phyloP scores from a whole-genome alignment of 2,329 filamentous ascomycete genomes.

The Rhynchosporium agropyri region DNA sequence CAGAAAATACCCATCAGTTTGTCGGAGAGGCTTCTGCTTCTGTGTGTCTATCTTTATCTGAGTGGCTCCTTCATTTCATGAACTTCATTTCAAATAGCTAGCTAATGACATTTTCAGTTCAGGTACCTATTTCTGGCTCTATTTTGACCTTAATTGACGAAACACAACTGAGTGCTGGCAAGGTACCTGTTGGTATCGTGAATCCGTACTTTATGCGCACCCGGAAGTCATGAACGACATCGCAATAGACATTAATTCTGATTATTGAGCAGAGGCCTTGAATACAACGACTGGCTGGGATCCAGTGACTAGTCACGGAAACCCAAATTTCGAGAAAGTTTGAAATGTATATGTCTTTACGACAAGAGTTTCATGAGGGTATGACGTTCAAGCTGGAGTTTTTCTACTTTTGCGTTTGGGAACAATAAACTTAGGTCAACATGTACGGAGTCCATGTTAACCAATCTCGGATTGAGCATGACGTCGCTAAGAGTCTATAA shows the following conservation, averaged over 20 bases:
- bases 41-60: slow-evolving; percentile 1
- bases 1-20: slow-evolving; percentile 16
- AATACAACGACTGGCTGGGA: slow-evolving; percentile 14
- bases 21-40: slow-evolving; percentile 4
- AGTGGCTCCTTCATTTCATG: neutral
- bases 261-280: slow-evolving; percentile 9
- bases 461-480: too few relatives aligned
- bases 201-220: slow-evolving; percentile 19
- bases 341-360: slow-evolving; percentile 15
- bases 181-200: slow-evolving; percentile 10
- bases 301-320: slow-evolving; percentile 13
- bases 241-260: slow-evolving; percentile 10
- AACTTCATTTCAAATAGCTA: neutral
- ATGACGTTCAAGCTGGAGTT: too few relatives aligned
- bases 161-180: slow-evolving; percentile 10
- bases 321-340: slow-evolving; percentile 15
- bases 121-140: slow-evolving; percentile 16
- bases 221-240: slow-evolving; percentile 17
- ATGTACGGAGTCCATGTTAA: too few relatives aligned
- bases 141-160: slow-evolving; percentile 21
- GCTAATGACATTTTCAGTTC: slow-evolving; percentile 5
- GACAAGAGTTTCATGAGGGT: too few relatives aligned
- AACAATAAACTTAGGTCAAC: too few relatives aligned
- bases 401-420: too few relatives aligned
- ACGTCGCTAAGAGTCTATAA: too few relatives aligned